Base-by-base conservation (phyloP, 1,284 basidiomycete genomes). In the Earliella scabrosa region DNA sequence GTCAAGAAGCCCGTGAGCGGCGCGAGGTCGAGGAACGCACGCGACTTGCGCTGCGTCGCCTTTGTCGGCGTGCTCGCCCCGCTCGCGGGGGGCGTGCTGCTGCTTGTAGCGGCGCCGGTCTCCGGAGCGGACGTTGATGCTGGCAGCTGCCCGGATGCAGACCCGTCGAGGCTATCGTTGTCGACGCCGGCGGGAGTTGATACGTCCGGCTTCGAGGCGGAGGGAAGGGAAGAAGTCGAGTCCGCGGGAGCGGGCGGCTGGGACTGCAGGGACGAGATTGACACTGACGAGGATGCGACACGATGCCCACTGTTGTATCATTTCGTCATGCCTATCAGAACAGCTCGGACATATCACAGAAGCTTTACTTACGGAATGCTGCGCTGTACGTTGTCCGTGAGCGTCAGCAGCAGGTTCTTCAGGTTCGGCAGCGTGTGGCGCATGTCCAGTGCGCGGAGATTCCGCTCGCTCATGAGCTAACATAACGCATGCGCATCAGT, bases 341-440 rank as follows among this genome's bases (percentile, higher is more conserved):
- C 27, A 18, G 34, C 35, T 35, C 20, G 14, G 24, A 47, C 26
- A 16, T 18, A 50, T 20, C 41, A 45, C 27, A 31, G 50, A 40
- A 44, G 47, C 34, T 36, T 6, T n/a, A 32, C 81, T 71, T 67
- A 88, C 88, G 61, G 65, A 27, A 76, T 64, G 56, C 67, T 74
- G 34, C 75, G 74, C 43, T 75, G 77, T 65, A 86, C 85, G 46
- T 85, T 87, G 66, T 86, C 82, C 50, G 86, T 90, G 58, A 98
- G 80, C 1, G 93, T 98, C 18, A 98, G 81, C 51, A 98, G 75
- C 29, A 98, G 79, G 68, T 96, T 97, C 76, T 98, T 98, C 62
- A 97, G 81, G 74, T 99, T 99, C 35, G 96, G 94, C 34, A 99
- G 80, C 0, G 96, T 99, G 71, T 99, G 96, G 38, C 96, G 86